Percentiles rank a stretch among this genome's conserved stretches.
Conservation (phyloP, 192 early-diverging fungal species). For the Coemansia sp. region DNA sequence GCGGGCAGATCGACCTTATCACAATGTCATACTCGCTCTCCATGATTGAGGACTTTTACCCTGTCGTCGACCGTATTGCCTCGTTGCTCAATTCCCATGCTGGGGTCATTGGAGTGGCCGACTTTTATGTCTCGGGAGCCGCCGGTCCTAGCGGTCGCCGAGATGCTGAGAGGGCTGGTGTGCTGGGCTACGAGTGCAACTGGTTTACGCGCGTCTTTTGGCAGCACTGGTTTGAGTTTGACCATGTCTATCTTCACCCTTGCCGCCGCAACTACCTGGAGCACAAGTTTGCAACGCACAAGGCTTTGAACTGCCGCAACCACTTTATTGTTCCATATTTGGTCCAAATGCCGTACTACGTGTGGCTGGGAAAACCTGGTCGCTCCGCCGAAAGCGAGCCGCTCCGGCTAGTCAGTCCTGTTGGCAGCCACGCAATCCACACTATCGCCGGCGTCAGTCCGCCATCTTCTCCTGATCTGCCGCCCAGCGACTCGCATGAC, state of each 20-base stretch:
- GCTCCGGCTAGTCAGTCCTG: not conserved
- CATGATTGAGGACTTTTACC: constrained; percentile 75
- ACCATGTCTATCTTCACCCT: constrained; percentile 77
- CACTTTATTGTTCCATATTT: constrained; percentile 67
- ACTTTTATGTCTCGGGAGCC: constrained; percentile 71
- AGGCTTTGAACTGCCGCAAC: constrained; percentile 69
- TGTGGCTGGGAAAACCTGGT: constrained; percentile 69
- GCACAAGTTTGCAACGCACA: constrained; percentile 74
- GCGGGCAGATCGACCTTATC: constrained; percentile 65
- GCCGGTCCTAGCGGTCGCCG: not conserved
- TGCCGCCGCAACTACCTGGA: constrained; percentile 82
- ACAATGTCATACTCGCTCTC: constrained; percentile 89
- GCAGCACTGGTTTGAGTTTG: constrained; percentile 83
- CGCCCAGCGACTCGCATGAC: not conserved
- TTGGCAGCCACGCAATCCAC: not conserved
- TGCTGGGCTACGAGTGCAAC: constrained; percentile 62
- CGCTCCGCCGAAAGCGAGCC: not conserved
- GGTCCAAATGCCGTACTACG: constrained; percentile 81
- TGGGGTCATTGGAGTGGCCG: constrained; percentile 74
- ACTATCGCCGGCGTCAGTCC: not conserved
- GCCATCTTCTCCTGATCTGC: not conserved
- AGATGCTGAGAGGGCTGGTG: constrained; percentile 27
- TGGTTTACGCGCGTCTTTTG: constrained; percentile 84
- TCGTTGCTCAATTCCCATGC: constrained; percentile 55
- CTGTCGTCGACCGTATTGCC: constrained; percentile 68